Percentiles rank a stretch among this genome's conserved stretches.
Conservation (phyloP, 768 basidiomycete genomes). For the Favolaschia claudopus region DNA sequence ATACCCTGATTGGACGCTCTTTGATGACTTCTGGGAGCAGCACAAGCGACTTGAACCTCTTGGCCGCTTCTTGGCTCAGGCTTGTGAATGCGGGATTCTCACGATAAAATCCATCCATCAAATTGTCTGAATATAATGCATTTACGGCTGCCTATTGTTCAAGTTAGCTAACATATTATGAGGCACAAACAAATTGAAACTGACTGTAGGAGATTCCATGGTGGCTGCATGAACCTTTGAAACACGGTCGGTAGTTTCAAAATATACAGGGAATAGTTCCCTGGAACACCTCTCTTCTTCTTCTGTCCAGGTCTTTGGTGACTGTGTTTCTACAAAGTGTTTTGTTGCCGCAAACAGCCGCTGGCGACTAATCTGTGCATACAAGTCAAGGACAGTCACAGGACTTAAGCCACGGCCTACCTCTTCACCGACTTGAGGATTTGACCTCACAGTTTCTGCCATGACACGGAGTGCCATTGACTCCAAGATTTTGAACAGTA, state of each 20-base stretch:
- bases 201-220: conserved; percentile 17
- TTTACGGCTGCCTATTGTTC: conserved; percentile 8
- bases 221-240: conserved; percentile 12
- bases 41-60: conserved; percentile 15
- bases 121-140: conserved; percentile 14
- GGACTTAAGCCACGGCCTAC: neutral
- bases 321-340: conserved; percentile 13
- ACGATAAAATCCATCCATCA: conserved; percentile 18
- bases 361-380: conserved; percentile 10
- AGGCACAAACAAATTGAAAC: neutral
- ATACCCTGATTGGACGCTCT: conserved; percentile 14
- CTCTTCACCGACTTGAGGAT: conserved; percentile 10
- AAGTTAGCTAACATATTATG: neutral
- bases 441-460: conserved; percentile 11
- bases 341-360: conserved; percentile 7
- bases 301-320: conserved; percentile 10
- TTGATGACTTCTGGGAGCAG: conserved; percentile 8
- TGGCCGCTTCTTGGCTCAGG: conserved; percentile 17
- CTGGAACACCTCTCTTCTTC: conserved; percentile 12
- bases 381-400: neutral
- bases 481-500: conserved; percentile 17
- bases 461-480: conserved; percentile 16
- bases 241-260: conserved; percentile 16
- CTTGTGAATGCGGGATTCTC: conserved; percentile 14
- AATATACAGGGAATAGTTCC: conserved; percentile 11